Base-by-base conservation (phyloP, 139 green algal genomes). In the Tetratostichococcus sp. region DNA sequence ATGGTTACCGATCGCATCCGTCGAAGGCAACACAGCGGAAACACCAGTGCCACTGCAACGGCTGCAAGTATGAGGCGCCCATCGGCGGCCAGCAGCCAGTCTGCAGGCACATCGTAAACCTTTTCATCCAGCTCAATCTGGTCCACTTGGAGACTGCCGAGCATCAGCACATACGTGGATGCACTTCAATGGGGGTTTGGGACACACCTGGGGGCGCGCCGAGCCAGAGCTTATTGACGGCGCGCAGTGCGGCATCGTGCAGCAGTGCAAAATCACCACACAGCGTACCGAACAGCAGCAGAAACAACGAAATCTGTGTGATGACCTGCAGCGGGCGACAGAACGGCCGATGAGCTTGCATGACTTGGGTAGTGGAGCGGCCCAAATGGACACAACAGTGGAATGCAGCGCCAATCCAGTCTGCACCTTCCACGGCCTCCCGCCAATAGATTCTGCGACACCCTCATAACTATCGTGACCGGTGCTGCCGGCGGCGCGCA, bases 231-330 rank as follows among this genome's bases (percentile, higher is more conserved):
- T 62, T 57, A 21, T 68, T 28, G 14, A 75, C n/a, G 19, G 28
- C n/a, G 8, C 70, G 70, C 35, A 50, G 17, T 21, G 43, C 87
- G 8, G 84, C 83, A 65, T 94, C 90, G 22, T 83, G 82, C 50
- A 96, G 77, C 72, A 96, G 85, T n/a, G 86, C 87, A 66, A 91
- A 83, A 57, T 92, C 90, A 2, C 90, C 90, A 11, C 84, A 85
- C 11, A 95, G 77, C 3, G 87, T 96, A 28, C 91, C 91, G 57
- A 87, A 94, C 50, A 96, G 81, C 73, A 96, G 82, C 35, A 93
- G 76, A 31, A 96, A 79, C 4, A 96, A 76, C 21, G 68, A 84
- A 0, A 87, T 58, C 66, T 94, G 87, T 0, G 90, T 91, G 28
- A 90, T 35, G 0, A 89, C 72, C 89, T 93, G 85, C 43, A 82